These are phyloP conservation scores for Carex cristatella DNA, from an alignment of 176 grass and related monocot species.

Conservation along the genomic window DNA sequence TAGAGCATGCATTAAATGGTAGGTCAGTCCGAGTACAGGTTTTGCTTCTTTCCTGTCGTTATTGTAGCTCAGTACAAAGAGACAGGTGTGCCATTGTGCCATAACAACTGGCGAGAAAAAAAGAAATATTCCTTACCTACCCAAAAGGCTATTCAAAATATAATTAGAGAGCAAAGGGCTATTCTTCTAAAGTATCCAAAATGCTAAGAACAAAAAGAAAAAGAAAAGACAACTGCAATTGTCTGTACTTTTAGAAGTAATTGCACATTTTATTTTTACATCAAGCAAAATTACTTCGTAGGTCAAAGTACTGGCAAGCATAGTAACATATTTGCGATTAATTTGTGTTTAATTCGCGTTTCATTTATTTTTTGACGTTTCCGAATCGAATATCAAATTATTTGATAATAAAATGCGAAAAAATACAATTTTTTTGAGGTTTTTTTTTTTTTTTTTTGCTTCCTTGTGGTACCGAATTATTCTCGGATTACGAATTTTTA, in stretches of 20 bases:
- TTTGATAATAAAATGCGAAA: too few relatives aligned
- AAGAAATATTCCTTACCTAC: not conserved
- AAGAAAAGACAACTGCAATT: too few relatives aligned
- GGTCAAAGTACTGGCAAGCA: not conserved
- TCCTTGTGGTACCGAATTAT: too few relatives aligned
- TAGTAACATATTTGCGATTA: too few relatives aligned
- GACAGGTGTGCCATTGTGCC: not conserved
- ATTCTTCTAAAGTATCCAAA: not conserved
- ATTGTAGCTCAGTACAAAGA: not conserved
- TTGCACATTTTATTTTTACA: not conserved
- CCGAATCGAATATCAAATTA: too few relatives aligned
- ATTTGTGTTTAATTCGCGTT: too few relatives aligned
- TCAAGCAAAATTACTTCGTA: not conserved
- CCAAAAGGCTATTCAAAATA: not conserved
- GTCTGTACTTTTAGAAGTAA: too few relatives aligned
- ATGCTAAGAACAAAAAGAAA: not conserved
- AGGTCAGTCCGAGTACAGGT: not conserved
- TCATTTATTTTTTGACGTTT: too few relatives aligned
- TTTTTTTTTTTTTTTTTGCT: too few relatives aligned
- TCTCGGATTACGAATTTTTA: too few relatives aligned
- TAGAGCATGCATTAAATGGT: conserved; percentile 1
- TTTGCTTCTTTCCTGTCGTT: not conserved
- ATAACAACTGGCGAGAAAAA: not conserved
- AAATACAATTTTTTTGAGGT: too few relatives aligned
- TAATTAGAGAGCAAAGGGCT: not conserved